These are phyloP conservation scores for Radiomyces spectabilis DNA, from an alignment of 192 early-diverging fungal species.

Conservation along the genomic window DNA sequence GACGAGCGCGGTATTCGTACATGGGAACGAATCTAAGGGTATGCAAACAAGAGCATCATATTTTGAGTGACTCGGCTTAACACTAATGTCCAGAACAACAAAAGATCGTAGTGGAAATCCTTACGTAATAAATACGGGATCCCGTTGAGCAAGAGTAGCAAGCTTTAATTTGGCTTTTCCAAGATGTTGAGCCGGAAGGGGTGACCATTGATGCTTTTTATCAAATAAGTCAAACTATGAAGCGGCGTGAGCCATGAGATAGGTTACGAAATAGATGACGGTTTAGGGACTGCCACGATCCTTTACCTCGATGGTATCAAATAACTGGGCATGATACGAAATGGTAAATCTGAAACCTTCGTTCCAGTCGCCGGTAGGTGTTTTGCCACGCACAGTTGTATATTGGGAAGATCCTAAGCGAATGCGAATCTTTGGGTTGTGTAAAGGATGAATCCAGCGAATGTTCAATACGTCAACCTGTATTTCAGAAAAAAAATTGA, in stretches of 20 bases:
- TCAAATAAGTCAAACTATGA: constrained; percentile 18
- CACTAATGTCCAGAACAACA: background rate
- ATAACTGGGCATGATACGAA: constrained; percentile 68
- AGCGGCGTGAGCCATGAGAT: too few species aligned
- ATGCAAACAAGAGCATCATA: background rate
- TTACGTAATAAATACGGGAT: constrained; percentile 15
- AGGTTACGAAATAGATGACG: background rate
- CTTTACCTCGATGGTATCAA: constrained; percentile 52
- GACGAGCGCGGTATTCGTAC: constrained; percentile 12
- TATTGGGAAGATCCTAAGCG: constrained; percentile 20
- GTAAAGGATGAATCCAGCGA: background rate
- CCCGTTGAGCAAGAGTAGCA: constrained; percentile 1
- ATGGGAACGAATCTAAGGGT: constrained; percentile 10
- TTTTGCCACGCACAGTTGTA: constrained; percentile 29
- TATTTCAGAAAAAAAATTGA: background rate
- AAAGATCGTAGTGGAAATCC: too few species aligned
- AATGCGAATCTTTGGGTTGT: constrained; percentile 12
- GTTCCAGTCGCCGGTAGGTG: constrained; percentile 58
- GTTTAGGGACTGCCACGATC: background rate
- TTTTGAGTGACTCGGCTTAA: background rate
- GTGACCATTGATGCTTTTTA: background rate
- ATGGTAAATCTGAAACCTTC: constrained; percentile 65
- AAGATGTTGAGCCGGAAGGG: constrained; percentile 2
- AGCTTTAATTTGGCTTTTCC: constrained; percentile 15
- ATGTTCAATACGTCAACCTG: constrained; percentile 26